Evolutionary conservation across 768 basidiomycete species (phyloP).

Genomic region (Kockovaella imperatae): DNA sequence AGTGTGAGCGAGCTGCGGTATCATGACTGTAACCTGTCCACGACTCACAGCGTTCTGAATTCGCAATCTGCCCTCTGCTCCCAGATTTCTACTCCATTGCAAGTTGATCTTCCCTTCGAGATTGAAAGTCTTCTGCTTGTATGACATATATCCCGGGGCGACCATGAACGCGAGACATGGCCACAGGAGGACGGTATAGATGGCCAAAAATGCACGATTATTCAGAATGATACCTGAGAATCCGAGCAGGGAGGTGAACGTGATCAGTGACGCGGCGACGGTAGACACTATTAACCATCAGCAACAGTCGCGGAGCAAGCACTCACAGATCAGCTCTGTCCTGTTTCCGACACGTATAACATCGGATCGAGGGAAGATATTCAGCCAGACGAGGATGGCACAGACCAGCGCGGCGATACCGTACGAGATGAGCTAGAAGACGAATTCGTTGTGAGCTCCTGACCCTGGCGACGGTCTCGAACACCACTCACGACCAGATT

Average conservation of each 20-base stretch:
- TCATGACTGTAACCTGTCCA: neutral
- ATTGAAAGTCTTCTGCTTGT: conserved; percentile 66
- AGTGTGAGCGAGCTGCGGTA: neutral
- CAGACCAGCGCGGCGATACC: conserved; percentile 58
- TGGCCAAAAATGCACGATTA: conserved; percentile 70
- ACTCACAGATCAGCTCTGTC: conserved; percentile 55
- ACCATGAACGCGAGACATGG: conserved; percentile 63
- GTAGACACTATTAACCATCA: conserved; percentile 52
- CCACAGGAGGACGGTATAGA: conserved; percentile 67
- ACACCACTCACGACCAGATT: conserved; percentile 53
- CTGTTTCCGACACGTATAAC: conserved; percentile 64
- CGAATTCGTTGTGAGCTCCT: neutral
- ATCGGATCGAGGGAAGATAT: conserved; percentile 62
- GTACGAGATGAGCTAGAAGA: conserved; percentile 54
- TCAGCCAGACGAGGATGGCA: conserved; percentile 67
- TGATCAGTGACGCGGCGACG: conserved; percentile 54
- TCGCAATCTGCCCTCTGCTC: conserved; percentile 55
- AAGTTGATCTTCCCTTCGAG: conserved; percentile 71
- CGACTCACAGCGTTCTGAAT: conserved; percentile 55
- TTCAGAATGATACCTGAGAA: conserved; percentile 76
- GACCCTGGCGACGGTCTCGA: neutral
- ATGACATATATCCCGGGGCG: conserved; percentile 68
- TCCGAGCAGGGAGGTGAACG: conserved; percentile 62
- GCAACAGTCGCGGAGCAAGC: neutral
- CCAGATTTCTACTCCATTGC: conserved; percentile 64